phyloP scores from a whole-genome alignment of 306 rosid genomes.

The Hippophae tibetana region DNA sequence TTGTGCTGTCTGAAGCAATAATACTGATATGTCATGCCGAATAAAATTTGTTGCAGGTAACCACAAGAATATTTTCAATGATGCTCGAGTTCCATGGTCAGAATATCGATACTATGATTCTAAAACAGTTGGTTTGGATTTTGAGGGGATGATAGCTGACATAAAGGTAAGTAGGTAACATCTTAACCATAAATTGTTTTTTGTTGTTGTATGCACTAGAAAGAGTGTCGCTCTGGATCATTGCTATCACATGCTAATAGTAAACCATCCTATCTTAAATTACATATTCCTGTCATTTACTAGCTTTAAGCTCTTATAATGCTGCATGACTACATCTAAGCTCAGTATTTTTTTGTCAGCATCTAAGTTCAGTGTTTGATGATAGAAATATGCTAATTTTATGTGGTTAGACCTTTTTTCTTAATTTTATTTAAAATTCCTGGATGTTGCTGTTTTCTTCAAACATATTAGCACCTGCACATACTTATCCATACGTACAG shows the following conservation, averaged over 20 bases:
- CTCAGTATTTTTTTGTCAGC: no score
- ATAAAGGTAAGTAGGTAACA: conserved; percentile 75
- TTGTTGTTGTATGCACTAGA: background rate
- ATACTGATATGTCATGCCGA: conserved; percentile 5
- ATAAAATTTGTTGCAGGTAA: conserved; percentile 49
- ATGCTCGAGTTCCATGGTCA: conserved; percentile 86
- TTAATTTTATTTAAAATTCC: no score
- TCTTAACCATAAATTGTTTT: background rate
- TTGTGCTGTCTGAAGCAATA: conserved; percentile 11
- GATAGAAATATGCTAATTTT: no score
- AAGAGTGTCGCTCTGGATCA: background rate
- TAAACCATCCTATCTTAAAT: no score
- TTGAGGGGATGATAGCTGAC: conserved; percentile 89
- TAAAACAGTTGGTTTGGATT: conserved; percentile 97
- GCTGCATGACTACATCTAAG: no score
- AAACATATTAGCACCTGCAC: background rate
- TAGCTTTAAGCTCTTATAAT: no score
- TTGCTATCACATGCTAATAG: background rate
- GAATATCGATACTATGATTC: conserved; percentile 91
- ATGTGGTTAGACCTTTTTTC: no score
- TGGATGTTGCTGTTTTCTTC: no score
- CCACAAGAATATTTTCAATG: conserved; percentile 94
- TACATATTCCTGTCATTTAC: no score
- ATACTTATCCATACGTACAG: background rate
- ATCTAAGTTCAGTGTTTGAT: no score